Conservation (phyloP, 106 monocot genomes). For the Vanilla planifolia region DNA sequence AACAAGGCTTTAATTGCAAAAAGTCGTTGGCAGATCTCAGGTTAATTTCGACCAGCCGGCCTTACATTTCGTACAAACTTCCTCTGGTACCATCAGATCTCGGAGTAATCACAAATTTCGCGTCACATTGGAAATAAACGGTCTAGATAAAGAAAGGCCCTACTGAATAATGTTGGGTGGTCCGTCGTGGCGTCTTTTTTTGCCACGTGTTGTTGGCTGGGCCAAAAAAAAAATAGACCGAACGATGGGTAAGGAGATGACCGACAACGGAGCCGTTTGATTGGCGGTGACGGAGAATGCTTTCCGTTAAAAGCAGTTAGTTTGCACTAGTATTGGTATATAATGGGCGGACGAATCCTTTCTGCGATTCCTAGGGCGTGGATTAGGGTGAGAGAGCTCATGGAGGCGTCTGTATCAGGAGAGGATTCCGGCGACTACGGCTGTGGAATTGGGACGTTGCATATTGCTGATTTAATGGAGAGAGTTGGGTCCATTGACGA, state of each 20-base stretch:
- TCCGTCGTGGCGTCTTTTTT: no score
- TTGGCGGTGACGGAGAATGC: not conserved
- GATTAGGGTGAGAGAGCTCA: not conserved
- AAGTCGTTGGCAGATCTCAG: no score
- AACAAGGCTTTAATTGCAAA: no score
- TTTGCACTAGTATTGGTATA: not conserved
- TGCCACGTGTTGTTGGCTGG: no score
- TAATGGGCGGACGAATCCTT: not conserved
- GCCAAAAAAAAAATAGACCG: no score
- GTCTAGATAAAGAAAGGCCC: no score
- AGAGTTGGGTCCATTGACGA: constrained; percentile 25
- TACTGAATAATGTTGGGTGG: no score
- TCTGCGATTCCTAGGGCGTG: not conserved
- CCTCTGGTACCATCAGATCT: no score
- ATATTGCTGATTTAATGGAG: not conserved
- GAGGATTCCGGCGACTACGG: not conserved
- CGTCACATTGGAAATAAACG: no score
- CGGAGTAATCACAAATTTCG: no score
- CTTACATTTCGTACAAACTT: no score
- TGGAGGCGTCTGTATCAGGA: not conserved
- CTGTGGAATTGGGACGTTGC: not conserved
- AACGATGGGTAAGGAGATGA: not conserved
- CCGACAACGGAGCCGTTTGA: constrained; percentile 2
- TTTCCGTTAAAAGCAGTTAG: not conserved
- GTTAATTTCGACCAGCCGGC: no score